These are phyloP conservation scores for Lippia alba DNA, from an alignment of 305 asterid species.

Conservation along the genomic window DNA sequence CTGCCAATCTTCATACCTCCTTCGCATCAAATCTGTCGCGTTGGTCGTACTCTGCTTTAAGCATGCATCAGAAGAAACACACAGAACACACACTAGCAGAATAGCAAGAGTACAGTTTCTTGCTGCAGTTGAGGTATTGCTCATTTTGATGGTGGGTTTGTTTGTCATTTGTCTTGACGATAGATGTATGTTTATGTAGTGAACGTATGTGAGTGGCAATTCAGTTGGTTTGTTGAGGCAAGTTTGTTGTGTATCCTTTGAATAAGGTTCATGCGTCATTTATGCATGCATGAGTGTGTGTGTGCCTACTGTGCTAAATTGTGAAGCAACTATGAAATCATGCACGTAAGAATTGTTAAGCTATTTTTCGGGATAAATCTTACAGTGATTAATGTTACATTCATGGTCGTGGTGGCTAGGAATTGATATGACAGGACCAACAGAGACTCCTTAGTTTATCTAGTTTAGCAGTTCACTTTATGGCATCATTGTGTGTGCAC, in stretches of 20 bases:
- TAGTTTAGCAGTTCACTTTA: no score
- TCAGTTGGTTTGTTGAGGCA: slow-evolving; percentile 50
- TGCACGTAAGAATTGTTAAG: background rate
- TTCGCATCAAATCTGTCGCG: slow-evolving; percentile 27
- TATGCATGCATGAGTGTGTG: slow-evolving; percentile 7
- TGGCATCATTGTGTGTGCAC: no score
- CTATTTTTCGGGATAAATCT: no score
- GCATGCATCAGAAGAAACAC: slow-evolving; percentile 39
- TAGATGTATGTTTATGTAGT: slow-evolving; percentile 28
- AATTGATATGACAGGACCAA: no score
- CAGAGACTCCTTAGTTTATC: no score
- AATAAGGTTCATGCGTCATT: slow-evolving; percentile 34
- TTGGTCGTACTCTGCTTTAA: background rate
- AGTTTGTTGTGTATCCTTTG: slow-evolving; percentile 38
- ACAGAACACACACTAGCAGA: slow-evolving; percentile 37
- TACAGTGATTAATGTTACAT: no score
- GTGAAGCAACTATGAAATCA: slow-evolving; percentile 16
- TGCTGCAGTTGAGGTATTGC: slow-evolving; percentile 15
- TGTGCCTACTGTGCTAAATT: background rate
- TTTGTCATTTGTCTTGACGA: slow-evolving; percentile 16
- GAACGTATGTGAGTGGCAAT: slow-evolving; percentile 35
- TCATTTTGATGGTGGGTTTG: slow-evolving; percentile 38
- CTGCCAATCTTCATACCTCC: slow-evolving; percentile 59
- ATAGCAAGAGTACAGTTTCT: slow-evolving; percentile 22
- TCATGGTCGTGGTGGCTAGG: no score